Evolutionary conservation across 148 eudicot species (phyloP), one percentile per base, ranked within the genome.

Genomic region (Fagopyrum esculentum): DNA sequence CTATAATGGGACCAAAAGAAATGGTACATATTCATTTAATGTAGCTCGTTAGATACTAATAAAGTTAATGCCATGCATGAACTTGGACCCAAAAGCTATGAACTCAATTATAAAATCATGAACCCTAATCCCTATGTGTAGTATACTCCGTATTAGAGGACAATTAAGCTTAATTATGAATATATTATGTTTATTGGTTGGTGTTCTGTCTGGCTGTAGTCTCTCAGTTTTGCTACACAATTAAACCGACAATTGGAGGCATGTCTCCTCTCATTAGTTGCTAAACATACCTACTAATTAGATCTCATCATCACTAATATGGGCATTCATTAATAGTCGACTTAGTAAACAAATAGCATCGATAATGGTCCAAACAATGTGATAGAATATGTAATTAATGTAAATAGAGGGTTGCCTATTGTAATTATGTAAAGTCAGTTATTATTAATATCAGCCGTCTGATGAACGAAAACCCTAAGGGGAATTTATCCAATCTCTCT

Each of bases 121-220:
- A 35, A 35, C 40, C 40, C 40, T 35, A 35, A 35, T 35, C 40
- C 40, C 40, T 35, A 35, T 35, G 40, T 35, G 40, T 35, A 35
- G 40, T 35, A 35, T 35, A 35, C 40, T 35, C 40, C 2, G 40
- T 35, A 35, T 35, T 35, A 26, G 12, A 11, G 6, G 6, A 30
- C n/a, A 63, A 63, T 35, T 35, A 35, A 35, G 40, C 69, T 16
- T 63, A 22, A 22, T 22, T 22, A 63, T 35, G 10, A 7, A 48
- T 47, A 72, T 29, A 0, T 74, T 77, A 35, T 81, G 73, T 73
- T 73, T 66, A 22, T 9, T 68, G 69, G 71, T 73, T 29, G 40
- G 68, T 60, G 26, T 8, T 29, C 40, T 66, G 71, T 66, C 47
- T 66, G 47, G 46, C 12, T 45, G 71, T 15, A 66, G 46, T 66